Conservation (phyloP, 352 stramenopile genomes). For the Phytophthora pinifolia region DNA sequence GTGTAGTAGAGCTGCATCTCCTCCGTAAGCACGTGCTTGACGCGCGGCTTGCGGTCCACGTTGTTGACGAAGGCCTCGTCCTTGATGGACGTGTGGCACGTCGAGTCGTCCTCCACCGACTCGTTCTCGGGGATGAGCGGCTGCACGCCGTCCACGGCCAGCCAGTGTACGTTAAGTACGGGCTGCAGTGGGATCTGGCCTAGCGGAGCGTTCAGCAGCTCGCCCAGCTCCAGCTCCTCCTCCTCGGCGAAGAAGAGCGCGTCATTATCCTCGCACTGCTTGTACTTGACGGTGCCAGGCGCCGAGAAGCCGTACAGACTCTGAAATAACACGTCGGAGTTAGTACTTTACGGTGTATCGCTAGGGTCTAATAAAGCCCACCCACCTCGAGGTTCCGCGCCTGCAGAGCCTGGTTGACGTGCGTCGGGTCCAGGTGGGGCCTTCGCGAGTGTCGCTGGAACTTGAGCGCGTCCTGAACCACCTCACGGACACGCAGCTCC, state of each 20-base stretch:
- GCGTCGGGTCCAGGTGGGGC: slow-evolving; percentile 48
- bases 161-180: slow-evolving; percentile 77
- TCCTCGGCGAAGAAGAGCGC: slow-evolving; percentile 74
- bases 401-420: slow-evolving; percentile 82
- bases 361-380: background rate
- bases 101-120: slow-evolving; percentile 68
- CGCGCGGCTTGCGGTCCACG: slow-evolving; percentile 74
- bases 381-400: slow-evolving; percentile 66
- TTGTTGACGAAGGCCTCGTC: slow-evolving; percentile 71
- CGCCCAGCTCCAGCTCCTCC: slow-evolving; percentile 65
- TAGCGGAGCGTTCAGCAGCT: slow-evolving; percentile 77
- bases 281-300: slow-evolving; percentile 52
- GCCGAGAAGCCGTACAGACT: slow-evolving; percentile 75
- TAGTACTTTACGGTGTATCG: background rate
- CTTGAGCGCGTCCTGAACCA: slow-evolving; percentile 87
- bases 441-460: slow-evolving; percentile 76
- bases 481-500: slow-evolving; percentile 77
- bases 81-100: slow-evolving; percentile 69
- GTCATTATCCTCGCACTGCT: slow-evolving; percentile 55
- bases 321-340: slow-evolving; percentile 21
- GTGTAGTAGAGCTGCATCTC: slow-evolving; percentile 91
- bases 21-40: slow-evolving; percentile 87
- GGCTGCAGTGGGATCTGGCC: slow-evolving; percentile 73
- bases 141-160: slow-evolving; percentile 83
- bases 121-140: slow-evolving; percentile 85